Evolutionary conservation across 2,329 filamentous ascomycete genomes (phyloP).

Genomic region (Penicillium sclerotigenum): DNA sequence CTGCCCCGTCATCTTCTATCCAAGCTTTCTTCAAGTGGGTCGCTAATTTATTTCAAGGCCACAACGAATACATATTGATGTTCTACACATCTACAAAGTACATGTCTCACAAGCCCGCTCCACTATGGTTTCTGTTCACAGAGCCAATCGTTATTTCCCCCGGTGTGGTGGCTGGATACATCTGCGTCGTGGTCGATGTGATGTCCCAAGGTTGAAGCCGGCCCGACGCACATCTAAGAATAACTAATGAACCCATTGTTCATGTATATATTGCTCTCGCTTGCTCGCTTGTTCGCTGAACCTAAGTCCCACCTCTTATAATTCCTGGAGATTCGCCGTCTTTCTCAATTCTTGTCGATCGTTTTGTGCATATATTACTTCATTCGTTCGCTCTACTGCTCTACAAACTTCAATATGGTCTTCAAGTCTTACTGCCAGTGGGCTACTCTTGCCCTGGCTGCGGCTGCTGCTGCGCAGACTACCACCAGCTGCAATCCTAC

Average conservation of each 20-base stretch:
- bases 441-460: slow-evolving; percentile 26
- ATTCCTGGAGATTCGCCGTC: background rate
- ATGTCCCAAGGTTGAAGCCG: slow-evolving; percentile 1
- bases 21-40: slow-evolving; percentile 15
- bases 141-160: background rate
- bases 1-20: slow-evolving; percentile 14
- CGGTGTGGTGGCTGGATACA: background rate
- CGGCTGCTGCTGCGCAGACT: slow-evolving; percentile 61
- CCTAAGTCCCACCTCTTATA: background rate
- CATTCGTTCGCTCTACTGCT: background rate
- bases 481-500: slow-evolving; percentile 71
- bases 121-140: background rate
- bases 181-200: background rate
- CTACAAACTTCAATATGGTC: slow-evolving; percentile 17
- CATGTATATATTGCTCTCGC: background rate
- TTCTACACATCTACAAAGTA: background rate
- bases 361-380: background rate
- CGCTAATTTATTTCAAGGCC: background rate
- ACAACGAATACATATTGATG: background rate
- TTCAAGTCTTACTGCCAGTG: slow-evolving; percentile 24
- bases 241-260: background rate
- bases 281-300: background rate
- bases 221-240: background rate
- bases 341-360: background rate
- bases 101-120: background rate